Evolutionary conservation across 2,329 filamentous ascomycete species (phyloP).

Genomic region (Sclerotinia nivalis): DNA sequence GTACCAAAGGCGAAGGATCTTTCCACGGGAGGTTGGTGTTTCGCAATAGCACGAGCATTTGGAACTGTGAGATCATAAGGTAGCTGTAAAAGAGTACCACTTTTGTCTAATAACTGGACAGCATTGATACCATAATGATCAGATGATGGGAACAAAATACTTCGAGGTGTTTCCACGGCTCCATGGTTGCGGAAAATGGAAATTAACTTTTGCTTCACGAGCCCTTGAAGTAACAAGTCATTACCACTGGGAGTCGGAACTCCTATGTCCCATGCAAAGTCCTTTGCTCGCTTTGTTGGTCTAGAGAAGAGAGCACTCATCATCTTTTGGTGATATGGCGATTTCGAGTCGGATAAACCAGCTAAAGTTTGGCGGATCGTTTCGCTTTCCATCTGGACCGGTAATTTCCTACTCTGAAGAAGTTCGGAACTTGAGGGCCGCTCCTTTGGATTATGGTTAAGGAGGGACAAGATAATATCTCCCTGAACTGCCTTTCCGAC

Average conservation of each 20-base stretch:
- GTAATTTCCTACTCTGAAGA: constrained; percentile 81
- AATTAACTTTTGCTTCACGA: constrained; percentile 72
- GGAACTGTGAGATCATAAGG: constrained; percentile 91
- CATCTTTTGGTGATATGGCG: constrained; percentile 87
- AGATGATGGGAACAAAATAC: constrained; percentile 78
- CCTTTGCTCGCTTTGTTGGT: constrained; percentile 75
- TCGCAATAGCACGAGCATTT: constrained; percentile 80
- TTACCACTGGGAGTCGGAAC: constrained; percentile 53
- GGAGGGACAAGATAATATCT: constrained; percentile 74
- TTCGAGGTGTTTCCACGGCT: constrained; percentile 76
- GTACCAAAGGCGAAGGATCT: constrained; percentile 85
- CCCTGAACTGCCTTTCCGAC: constrained; percentile 69
- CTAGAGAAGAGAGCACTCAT: constrained; percentile 76
- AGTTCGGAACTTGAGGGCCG: constrained; percentile 82
- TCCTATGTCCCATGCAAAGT: constrained; percentile 75
- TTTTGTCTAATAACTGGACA: constrained; percentile 77
- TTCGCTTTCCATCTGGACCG: constrained; percentile 90
- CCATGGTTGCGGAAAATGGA: constrained; percentile 87
- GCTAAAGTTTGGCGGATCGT: constrained; percentile 81
- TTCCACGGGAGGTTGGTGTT: constrained; percentile 65
- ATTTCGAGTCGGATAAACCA: constrained; percentile 77
- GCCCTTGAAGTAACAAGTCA: constrained; percentile 68
- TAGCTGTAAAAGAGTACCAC: constrained; percentile 87
- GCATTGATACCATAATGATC: constrained; percentile 73
- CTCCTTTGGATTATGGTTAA: constrained; percentile 79